A percentile compares a stretch with the other conserved stretches of the same genome.
Evolutionary conservation across 345 rosid genomes (phyloP).

Genomic region (Linum trigynum): DNA sequence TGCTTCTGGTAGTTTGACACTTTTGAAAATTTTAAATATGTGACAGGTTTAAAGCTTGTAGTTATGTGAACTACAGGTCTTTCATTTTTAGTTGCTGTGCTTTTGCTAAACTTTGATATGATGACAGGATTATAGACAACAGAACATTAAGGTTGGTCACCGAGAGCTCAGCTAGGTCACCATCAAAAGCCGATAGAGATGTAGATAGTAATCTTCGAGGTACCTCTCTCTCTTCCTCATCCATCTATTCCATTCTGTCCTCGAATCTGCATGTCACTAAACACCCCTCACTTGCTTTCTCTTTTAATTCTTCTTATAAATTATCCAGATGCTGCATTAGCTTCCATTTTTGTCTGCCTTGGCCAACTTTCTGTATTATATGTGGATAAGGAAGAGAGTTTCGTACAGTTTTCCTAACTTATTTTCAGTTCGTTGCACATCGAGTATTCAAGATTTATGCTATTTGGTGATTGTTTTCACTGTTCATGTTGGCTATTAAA

Average conservation of each 20-base stretch:
- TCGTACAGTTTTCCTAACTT: too few species aligned
- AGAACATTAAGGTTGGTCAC: constrained; percentile 75
- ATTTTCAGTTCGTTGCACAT: not conserved
- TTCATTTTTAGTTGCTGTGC: not conserved
- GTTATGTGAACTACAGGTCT: not conserved
- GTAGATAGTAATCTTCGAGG: constrained; percentile 64
- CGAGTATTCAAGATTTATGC: not conserved
- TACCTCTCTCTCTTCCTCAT: constrained; percentile 18
- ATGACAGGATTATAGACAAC: constrained; percentile 78
- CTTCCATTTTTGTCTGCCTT: not conserved
- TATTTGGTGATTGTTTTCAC: constrained; percentile 6
- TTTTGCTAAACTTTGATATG: constrained; percentile 15
- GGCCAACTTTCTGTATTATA: too few species aligned
- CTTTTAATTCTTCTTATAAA: too few species aligned
- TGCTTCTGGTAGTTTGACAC: constrained; percentile 2
- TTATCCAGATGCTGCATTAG: not conserved
- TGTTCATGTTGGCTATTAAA: not conserved
- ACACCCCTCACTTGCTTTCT: not conserved
- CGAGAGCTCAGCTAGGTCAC: constrained; percentile 53
- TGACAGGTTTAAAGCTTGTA: not conserved
- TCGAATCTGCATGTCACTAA: not conserved
- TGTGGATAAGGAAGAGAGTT: too few species aligned
- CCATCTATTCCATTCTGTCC: not conserved
- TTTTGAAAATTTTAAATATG: constrained; percentile 2
- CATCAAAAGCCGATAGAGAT: constrained; percentile 50